Base-by-base conservation (phyloP, 1,284 basidiomycete genomes). In the Cerrena zonata region DNA sequence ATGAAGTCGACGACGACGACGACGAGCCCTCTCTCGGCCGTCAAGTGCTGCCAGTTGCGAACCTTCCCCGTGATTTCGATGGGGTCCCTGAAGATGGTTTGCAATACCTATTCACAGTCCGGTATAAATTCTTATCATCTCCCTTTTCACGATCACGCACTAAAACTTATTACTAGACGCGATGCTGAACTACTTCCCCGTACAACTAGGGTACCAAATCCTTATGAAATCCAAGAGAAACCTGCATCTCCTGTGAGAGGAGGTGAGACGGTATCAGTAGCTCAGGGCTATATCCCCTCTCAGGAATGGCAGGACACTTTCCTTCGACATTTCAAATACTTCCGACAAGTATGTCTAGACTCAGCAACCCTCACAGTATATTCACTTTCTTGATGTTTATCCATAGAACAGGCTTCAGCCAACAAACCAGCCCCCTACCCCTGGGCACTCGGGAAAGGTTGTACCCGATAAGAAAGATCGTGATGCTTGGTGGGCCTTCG, bases 51-150 rank as follows among this genome's bases (percentile, higher is more conserved):
- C 87, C 87, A 19, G 84, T 90, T 21, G 87, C 88, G 36, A 76
- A 82, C 60, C 75, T 90, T 45, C 84, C 86, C 26, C 64, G 69
- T 19, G 71, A 81, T 59, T 91, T 83, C 62, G 68, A 79, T 54
- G 80, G 75, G 22, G 75, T 75, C 47, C 89, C 89, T 1, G 65
- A 69, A 60, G 84, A 91, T 65, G 89, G 89, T 2, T 59, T 86
- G 74, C 77, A 91, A 61, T 91, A 91, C 64, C 72, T 91, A 30
- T 90, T 90, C 65, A 80, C 80, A 47, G 89, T 91, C 47, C 77
- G 88, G 87, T 88, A 56, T 49, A 12, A 41, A 10, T 18, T 36
- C 24, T 30, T 52, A 18, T 22, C 24, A 24, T 19, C 26, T 23
- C 44, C n/a, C 26, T 24, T 27, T 18, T 50, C 36, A 15, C 56